Evolutionary conservation across 768 basidiomycete species (phyloP), one percentile per base, ranked within the genome.

Genomic region (Podaxis sp.): DNA sequence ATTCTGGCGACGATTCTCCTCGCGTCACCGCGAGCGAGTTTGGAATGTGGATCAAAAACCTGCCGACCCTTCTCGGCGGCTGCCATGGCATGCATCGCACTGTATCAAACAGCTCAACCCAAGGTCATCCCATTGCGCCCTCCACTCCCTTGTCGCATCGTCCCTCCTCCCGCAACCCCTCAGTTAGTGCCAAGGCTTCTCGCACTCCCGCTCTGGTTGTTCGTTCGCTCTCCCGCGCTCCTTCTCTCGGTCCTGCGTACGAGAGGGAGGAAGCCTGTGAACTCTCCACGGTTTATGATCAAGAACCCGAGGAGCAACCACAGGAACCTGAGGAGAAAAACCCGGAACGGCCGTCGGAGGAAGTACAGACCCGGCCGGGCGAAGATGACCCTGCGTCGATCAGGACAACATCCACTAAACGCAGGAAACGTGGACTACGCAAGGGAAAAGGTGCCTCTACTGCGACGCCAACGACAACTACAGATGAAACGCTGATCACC

Each of bases 1-100:
- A 86, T 67, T 81, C 87, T 17, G 76, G 81, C 38, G 83, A 87
- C 65, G 91, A 89, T 66, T 80, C 82, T 3, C 75, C 76, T 63
- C 87, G 93, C 58, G 86, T 91, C 59, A 83, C 85, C 25, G 96
- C 96, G 17, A 80, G 80, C 43, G 93, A 92, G 61, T 93, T 99
- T 69, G 95, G 94, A 11, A 70, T 74, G 43, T 99, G 96, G 96
- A 80, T 88, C 61, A 87, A 85, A 73, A 86, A 88, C 67, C 79
- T 99, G n/a, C 91, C 93, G 25, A 76, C 82, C 27, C 80, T 93
- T 57, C 80, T 96, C 55, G 84, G 82, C 54, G 77, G 77, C 51
- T 38, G 41, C 11, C 78, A 79, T 63, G 77, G 77, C 51, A 68
- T 78, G 64, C 90, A 90, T 67, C 87, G 89, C 54, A 85, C 79